Percentiles rank a stretch among this genome's conserved stretches.
These are phyloP conservation scores for Xylaria sp. DNA, from an alignment of 495 filamentous ascomycete genomes.

Conservation along the genomic window DNA sequence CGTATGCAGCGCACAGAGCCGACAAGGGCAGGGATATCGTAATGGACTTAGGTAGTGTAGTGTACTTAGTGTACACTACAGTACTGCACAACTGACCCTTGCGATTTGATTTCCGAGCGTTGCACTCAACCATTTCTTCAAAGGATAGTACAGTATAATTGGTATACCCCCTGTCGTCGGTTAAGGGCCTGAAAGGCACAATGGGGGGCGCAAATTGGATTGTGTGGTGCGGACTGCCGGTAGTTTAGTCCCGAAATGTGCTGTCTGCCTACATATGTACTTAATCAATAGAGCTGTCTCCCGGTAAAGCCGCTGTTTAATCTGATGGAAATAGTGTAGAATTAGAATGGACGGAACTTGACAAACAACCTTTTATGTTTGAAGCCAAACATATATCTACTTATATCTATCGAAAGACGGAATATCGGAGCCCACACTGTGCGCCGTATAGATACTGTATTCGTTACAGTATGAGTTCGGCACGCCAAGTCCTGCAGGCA, in stretches of 20 bases:
- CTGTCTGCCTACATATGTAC: background rate
- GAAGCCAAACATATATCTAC: background rate
- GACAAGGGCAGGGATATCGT: conserved; percentile 6
- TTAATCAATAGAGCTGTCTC: conserved; percentile 1
- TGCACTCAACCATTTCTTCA: conserved; percentile 22
- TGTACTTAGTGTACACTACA: background rate
- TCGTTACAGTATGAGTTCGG: background rate
- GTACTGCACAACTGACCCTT: conserved; percentile 20
- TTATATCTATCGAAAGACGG: background rate
- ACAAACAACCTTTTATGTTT: conserved; percentile 11
- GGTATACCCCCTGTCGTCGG: conserved; percentile 11
- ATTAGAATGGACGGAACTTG: background rate
- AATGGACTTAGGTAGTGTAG: no score
- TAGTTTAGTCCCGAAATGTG: background rate
- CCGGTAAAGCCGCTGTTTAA: background rate
- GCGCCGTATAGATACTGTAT: background rate
- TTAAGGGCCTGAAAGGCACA: conserved; percentile 7
- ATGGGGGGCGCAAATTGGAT: conserved; percentile 14
- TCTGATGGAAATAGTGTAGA: background rate
- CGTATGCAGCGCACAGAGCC: conserved; percentile 15
- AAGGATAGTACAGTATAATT: background rate
- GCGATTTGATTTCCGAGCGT: conserved; percentile 30
- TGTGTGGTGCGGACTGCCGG: background rate
- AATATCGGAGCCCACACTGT: background rate
- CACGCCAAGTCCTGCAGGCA: background rate